A percentile compares a stretch with the other conserved stretches of the same genome.
Evolutionary conservation across 495 filamentous ascomycete species (phyloP).

Genomic region (Podospora appendiculata): DNA sequence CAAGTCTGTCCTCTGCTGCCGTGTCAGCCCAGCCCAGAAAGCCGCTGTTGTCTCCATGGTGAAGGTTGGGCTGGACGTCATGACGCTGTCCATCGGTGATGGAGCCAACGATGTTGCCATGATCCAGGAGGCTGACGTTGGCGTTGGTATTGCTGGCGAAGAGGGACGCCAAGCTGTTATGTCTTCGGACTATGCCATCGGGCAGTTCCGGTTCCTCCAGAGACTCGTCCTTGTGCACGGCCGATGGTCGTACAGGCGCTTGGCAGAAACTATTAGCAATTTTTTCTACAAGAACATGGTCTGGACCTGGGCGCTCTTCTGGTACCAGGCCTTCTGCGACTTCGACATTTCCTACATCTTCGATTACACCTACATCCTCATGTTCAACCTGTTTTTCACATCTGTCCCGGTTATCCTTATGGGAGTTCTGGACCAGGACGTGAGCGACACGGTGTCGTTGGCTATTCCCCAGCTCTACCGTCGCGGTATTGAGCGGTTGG

Average conservation of each 20-base stretch:
- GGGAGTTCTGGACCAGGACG: slow-evolving; percentile 96
- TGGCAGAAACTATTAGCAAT: slow-evolving; percentile 92
- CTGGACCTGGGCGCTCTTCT: slow-evolving; percentile 96
- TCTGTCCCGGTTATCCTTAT: slow-evolving; percentile 93
- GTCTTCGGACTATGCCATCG: slow-evolving; percentile 98
- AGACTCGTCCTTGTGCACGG: slow-evolving; percentile 92
- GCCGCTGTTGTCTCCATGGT: slow-evolving; percentile 95
- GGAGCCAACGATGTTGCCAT: slow-evolving; percentile 99
- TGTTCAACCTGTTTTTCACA: slow-evolving; percentile 96
- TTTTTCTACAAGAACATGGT: slow-evolving; percentile 99
- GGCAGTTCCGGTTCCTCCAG: slow-evolving; percentile 91
- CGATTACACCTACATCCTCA: slow-evolving; percentile 93
- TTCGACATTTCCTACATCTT: slow-evolving; percentile 95
- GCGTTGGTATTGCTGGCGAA: slow-evolving; percentile 95
- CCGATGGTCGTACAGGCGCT: slow-evolving; percentile 87
- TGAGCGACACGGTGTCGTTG: slow-evolving; percentile 85
- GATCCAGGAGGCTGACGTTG: slow-evolving; percentile 98
- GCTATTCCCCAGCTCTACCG: slow-evolving; percentile 94
- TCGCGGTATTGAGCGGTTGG: slow-evolving; percentile 89
- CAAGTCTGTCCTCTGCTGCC: slow-evolving; percentile 93
- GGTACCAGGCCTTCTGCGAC: slow-evolving; percentile 93
- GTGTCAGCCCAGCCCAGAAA: slow-evolving; percentile 95
- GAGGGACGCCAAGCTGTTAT: slow-evolving; percentile 97
- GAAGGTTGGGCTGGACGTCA: slow-evolving; percentile 87
- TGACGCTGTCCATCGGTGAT: slow-evolving; percentile 94